Conservation (phyloP, 345 rosid genomes). For the Anacardium occidentale region DNA sequence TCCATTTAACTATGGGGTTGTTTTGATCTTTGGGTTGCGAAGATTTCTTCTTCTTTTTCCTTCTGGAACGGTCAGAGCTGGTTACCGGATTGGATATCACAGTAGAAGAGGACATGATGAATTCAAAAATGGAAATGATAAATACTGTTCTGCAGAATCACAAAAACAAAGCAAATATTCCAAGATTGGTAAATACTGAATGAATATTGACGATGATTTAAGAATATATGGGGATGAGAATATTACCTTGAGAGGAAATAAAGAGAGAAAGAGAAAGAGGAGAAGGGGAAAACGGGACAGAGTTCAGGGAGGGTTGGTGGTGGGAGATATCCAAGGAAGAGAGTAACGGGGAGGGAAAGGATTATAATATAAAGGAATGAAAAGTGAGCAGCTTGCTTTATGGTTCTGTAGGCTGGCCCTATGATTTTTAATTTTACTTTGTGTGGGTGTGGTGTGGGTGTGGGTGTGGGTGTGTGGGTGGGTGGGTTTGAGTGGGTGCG, state of each 20-base stretch:
- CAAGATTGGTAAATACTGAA: not conserved
- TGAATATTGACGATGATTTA: no score
- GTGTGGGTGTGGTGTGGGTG: not conserved
- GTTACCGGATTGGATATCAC: constrained; percentile 42
- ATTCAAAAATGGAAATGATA: no score
- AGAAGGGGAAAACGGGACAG: constrained; percentile 34
- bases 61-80: constrained; percentile 50
- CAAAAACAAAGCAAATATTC: not conserved
- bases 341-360: not conserved
- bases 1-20: constrained; percentile 53
- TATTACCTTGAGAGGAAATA: constrained; percentile 1
- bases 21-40: constrained; percentile 20
- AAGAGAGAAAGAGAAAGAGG: not conserved
- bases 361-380: constrained; percentile 38
- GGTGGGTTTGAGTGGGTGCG: constrained; percentile 5
- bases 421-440: no score
- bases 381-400: constrained; percentile 21
- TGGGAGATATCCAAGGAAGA: not conserved
- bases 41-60: constrained; percentile 67
- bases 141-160: no score
- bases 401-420: not conserved
- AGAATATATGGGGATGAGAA: not conserved
- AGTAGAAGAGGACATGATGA: constrained; percentile 28
- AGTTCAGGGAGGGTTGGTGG: constrained; percentile 13
- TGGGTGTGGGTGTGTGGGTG: not conserved